Percentiles rank a stretch among this genome's conserved stretches.
Conservation (phyloP, 176 grass and related monocot species). For the Elaeis guineensis region DNA sequence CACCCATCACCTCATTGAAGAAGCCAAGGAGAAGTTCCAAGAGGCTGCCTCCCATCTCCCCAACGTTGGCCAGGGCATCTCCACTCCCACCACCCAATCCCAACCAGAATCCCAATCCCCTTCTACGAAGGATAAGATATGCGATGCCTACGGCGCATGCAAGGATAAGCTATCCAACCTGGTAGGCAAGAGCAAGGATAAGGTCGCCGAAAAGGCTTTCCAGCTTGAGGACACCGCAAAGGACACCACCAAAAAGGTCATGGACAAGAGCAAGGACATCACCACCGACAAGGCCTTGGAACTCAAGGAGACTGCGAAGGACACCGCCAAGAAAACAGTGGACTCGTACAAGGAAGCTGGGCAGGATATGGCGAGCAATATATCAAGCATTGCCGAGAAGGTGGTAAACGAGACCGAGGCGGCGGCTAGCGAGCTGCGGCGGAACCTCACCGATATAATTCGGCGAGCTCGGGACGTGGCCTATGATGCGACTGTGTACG, state of each 20-base stretch:
- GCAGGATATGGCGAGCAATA: neutral
- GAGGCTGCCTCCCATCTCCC: conserved; percentile 6
- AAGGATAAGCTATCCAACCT: conserved; percentile 23
- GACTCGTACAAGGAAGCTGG: conserved; percentile 13
- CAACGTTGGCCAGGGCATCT: neutral
- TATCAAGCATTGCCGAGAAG: neutral
- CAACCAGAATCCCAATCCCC: neutral
- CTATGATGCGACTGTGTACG: conserved; percentile 30
- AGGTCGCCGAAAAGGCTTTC: conserved; percentile 1
- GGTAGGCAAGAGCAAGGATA: conserved; percentile 10
- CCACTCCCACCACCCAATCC: neutral
- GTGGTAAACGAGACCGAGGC: conserved; percentile 9
- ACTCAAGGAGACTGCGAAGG: conserved; percentile 6
- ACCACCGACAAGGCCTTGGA: conserved; percentile 1
- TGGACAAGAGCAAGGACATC: too few relatives aligned
- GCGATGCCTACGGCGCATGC: conserved; percentile 29
- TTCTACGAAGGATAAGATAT: conserved; percentile 30
- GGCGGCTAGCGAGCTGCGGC: conserved; percentile 22
- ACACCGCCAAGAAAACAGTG: conserved; percentile 13
- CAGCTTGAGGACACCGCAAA: conserved; percentile 21
- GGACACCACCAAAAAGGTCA: conserved; percentile 12
- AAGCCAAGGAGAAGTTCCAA: conserved; percentile 8
- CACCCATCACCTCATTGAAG: conserved; percentile 10
- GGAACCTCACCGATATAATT: conserved; percentile 54
- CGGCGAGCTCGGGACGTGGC: conserved; percentile 42